These are phyloP conservation scores for Cryptococcus deneoformans DNA, from an alignment of 1,284 basidiomycete species.

Conservation along the genomic window DNA sequence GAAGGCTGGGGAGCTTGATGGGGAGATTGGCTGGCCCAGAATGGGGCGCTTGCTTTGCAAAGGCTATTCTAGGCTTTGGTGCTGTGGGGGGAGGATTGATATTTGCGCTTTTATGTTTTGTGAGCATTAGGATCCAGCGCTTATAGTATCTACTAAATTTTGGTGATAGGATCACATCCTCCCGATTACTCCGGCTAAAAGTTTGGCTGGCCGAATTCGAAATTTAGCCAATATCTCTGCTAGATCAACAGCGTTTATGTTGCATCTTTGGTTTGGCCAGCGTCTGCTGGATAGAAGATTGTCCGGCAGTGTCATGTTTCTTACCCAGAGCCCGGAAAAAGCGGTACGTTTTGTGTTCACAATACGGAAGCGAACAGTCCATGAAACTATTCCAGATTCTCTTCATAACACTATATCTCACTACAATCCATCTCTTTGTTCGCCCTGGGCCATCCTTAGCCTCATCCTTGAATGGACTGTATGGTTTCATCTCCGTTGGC, in stretches of 20 bases:
- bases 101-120: constrained; percentile 32
- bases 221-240: constrained; percentile 12
- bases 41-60: constrained; percentile 18
- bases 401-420: constrained; percentile 28
- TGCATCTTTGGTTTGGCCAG: constrained; percentile 22
- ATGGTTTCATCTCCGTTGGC: constrained; percentile 3
- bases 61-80: constrained; percentile 16
- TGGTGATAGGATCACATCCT: constrained; percentile 2
- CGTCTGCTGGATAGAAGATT: constrained; percentile 12
- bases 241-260: constrained; percentile 14
- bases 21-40: constrained; percentile 20
- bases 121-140: constrained; percentile 7
- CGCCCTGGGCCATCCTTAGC: constrained; percentile 9
- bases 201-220: background rate
- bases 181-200: constrained; percentile 6
- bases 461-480: constrained; percentile 13
- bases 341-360: constrained; percentile 14
- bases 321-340: constrained; percentile 26
- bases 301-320: constrained; percentile 2
- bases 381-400: constrained; percentile 21
- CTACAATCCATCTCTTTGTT: constrained; percentile 23
- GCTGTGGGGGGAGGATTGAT: constrained; percentile 15
- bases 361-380: background rate
- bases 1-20: constrained; percentile 19
- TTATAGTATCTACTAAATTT: background rate